These are phyloP conservation scores for Trametes versicolor DNA, from an alignment of 1,284 basidiomycete species.

Conservation along the genomic window DNA sequence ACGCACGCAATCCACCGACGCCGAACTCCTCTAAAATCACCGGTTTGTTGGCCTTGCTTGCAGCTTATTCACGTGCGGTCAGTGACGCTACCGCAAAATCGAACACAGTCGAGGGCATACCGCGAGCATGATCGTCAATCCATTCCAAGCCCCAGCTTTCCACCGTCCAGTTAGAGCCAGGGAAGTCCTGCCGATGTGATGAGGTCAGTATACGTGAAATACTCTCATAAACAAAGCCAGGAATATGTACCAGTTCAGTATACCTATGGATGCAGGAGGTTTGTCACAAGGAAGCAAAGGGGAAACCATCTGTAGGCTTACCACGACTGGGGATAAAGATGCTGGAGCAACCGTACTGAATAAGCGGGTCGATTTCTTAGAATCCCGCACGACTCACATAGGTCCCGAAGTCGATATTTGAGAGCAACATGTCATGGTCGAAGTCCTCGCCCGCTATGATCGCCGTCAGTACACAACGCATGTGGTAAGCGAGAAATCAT, in stretches of 20 bases:
- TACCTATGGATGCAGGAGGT: slow-evolving; percentile 36
- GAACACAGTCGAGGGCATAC: slow-evolving; percentile 39
- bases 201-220: neutral
- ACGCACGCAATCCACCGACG: slow-evolving; percentile 52
- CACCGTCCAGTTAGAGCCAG: slow-evolving; percentile 60
- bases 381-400: slow-evolving; percentile 50
- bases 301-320: slow-evolving; percentile 31
- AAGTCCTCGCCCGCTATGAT: slow-evolving; percentile 63
- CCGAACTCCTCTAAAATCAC: slow-evolving; percentile 67
- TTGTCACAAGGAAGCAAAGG: neutral
- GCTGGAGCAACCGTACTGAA: slow-evolving; percentile 44
- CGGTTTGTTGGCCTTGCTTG: slow-evolving; percentile 59
- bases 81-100: neutral
- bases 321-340: slow-evolving; percentile 64
- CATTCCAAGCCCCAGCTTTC: slow-evolving; percentile 62
- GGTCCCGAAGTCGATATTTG: slow-evolving; percentile 65
- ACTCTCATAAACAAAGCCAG: neutral
- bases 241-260: slow-evolving; percentile 41
- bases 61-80: slow-evolving; percentile 47
- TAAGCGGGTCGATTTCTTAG: neutral
- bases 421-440: slow-evolving; percentile 55
- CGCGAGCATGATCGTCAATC: slow-evolving; percentile 58
- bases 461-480: neutral
- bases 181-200: slow-evolving; percentile 48
- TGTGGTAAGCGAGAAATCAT: neutral